A percentile compares a stretch with the other conserved stretches of the same genome.
Conservation (phyloP, 805 yeast species). For the Wickerhamiella alocasiicola region DNA sequence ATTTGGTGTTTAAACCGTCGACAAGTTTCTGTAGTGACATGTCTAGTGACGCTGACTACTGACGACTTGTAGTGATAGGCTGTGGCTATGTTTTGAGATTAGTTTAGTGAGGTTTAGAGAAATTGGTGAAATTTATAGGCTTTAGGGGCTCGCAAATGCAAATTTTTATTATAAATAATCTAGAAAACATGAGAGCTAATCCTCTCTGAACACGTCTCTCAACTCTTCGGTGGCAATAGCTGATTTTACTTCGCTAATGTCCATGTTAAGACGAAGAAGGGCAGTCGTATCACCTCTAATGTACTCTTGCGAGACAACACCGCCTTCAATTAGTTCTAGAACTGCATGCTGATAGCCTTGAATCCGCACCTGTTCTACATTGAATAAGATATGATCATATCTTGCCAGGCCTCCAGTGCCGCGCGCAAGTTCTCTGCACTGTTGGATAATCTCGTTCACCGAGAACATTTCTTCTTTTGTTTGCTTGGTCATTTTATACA, state of each 20-base stretch:
- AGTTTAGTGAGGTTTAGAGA: no score
- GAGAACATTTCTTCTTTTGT: constrained; percentile 59
- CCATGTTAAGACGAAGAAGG: constrained; percentile 49
- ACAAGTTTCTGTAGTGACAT: constrained; percentile 1
- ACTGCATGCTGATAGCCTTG: constrained; percentile 49
- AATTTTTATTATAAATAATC: neutral
- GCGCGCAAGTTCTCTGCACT: constrained; percentile 42
- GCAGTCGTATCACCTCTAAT: constrained; percentile 56
- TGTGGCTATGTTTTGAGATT: no score
- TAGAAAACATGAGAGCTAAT: neutral
- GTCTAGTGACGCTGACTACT: no score
- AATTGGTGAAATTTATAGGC: neutral
- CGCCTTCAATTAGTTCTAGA: constrained; percentile 64
- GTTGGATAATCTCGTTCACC: constrained; percentile 70
- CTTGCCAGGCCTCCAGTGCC: constrained; percentile 21
- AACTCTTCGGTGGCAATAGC: constrained; percentile 24
- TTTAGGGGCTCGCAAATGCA: neutral
- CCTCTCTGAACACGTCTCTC: neutral
- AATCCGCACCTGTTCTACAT: constrained; percentile 29
- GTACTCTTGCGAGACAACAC: constrained; percentile 58
- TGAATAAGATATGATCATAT: constrained; percentile 3
- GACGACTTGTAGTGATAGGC: no score
- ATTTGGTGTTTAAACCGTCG: neutral
- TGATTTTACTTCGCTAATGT: constrained; percentile 54
- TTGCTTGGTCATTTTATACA: constrained; percentile 51